Evolutionary conservation across 345 rosid species (phyloP), one percentile per base, ranked within the genome.

Genomic region (Hypericum perforatum): DNA sequence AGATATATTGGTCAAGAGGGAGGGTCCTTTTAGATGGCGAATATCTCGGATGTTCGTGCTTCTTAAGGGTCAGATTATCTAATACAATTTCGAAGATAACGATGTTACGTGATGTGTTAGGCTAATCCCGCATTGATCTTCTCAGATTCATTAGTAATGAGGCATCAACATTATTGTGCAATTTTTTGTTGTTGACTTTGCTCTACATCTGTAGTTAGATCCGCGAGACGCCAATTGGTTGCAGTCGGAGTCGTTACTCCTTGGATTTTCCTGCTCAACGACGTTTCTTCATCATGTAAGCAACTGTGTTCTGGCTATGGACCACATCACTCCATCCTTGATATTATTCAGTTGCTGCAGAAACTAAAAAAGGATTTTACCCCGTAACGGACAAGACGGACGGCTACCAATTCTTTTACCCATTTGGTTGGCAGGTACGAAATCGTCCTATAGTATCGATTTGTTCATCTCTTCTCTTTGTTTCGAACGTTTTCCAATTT

Each of bases 291-390:
- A 51, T 75, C 90, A 66, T 89, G 97, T 85, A 78, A 78, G 84
- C 54, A 29, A 41, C 37, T n/a, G 7, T 14, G 22, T 49, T 48
- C 54, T 53, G 37, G n/a, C 9, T 15, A 38, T 39, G 43, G 45
- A 32, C 16, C 32, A 41, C 9, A 0, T 11, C 22, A 12, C 49
- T 60, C 75, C 76, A 60, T 74, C 72, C 76, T 88, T 87, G 91
- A 87, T 85, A 70, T 87, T 88, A 77, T 74, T 85, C 94, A 87
- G 98, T 85, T 87, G 95, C 96, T 87, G 96, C 95, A 87, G 96
- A 91, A 79, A 69, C 45, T 64, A 82, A 86, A 58, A 81, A 79
- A 63, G 95, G 89, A 43, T 87, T 79, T 66, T 65, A 78, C n/a
- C 14, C 72, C 15, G 89, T 81, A 59, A 59, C 72, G 7, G 96